phyloP scores from a whole-genome alignment of 1,284 basidiomycete genomes.

The Microbotryomycetes sp. region DNA sequence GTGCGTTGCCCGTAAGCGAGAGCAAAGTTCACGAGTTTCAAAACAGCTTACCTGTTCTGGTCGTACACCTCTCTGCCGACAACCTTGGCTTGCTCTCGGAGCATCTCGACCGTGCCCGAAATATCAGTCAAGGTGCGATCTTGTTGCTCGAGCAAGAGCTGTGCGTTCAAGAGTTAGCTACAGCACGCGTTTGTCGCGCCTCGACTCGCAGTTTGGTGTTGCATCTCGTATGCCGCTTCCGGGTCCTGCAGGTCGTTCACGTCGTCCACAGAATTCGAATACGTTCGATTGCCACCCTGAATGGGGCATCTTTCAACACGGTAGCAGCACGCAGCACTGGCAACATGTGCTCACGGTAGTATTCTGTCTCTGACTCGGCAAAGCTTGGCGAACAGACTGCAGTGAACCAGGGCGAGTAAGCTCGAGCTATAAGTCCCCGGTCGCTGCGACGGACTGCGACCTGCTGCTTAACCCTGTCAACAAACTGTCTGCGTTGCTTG shows the following conservation, averaged over 20 bases:
- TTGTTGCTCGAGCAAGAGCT: slow-evolving; percentile 79
- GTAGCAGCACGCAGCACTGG: too few relatives aligned
- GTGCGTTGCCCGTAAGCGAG: neutral
- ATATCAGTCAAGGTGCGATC: slow-evolving; percentile 78
- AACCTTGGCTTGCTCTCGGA: slow-evolving; percentile 77
- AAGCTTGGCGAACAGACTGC: too few relatives aligned
- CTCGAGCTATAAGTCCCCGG: too few relatives aligned
- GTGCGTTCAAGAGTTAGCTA: neutral
- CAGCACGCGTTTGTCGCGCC: too few relatives aligned
- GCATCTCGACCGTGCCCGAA: slow-evolving; percentile 66
- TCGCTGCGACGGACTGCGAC: too few relatives aligned
- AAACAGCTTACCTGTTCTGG: slow-evolving; percentile 69
- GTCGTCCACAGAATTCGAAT: neutral
- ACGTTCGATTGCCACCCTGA: too few relatives aligned
- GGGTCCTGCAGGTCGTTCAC: neutral
- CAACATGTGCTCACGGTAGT: too few relatives aligned
- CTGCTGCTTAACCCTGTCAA: slow-evolving; percentile 60
- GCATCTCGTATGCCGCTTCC: slow-evolving; percentile 12
- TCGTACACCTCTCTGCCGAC: slow-evolving; percentile 83
- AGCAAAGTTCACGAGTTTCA: neutral
- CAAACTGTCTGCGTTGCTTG: slow-evolving; percentile 60
- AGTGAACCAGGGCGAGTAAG: too few relatives aligned
- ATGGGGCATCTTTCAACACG: too few relatives aligned
- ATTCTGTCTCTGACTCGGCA: too few relatives aligned
- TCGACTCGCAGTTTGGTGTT: slow-evolving; percentile 22